phyloP scores from a whole-genome alignment of 2,329 filamentous ascomycete species.

The Truncatella angustata region DNA sequence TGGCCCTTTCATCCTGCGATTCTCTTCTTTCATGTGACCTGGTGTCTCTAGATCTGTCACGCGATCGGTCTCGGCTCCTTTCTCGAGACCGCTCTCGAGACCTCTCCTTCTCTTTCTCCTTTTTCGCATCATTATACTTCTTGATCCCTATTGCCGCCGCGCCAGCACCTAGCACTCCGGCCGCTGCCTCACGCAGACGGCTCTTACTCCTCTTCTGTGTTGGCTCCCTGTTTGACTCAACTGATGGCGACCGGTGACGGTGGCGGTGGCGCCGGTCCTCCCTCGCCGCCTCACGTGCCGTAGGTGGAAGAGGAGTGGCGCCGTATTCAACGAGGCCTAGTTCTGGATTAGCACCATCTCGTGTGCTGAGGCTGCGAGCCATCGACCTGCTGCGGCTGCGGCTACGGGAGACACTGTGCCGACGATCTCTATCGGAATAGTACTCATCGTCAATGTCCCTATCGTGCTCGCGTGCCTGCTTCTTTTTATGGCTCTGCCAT shows the following conservation, averaged over 20 bases:
- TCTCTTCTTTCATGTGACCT: constrained; percentile 32
- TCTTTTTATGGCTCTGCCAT: constrained; percentile 60
- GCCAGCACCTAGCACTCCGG: constrained; percentile 52
- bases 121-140: constrained; percentile 51
- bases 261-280: constrained; percentile 41
- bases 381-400: constrained; percentile 38
- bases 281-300: constrained; percentile 47
- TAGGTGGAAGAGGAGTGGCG: constrained; percentile 51
- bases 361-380: constrained; percentile 33
- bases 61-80: constrained; percentile 22
- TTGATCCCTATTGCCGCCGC: constrained; percentile 64
- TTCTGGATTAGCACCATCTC: constrained; percentile 60
- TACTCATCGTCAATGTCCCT: constrained; percentile 32
- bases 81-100: constrained; percentile 27
- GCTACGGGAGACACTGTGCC: constrained; percentile 19
- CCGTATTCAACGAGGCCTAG: constrained; percentile 69
- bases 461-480: constrained; percentile 43
- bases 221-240: constrained; percentile 31
- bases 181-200: constrained; percentile 52
- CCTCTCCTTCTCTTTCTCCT: too few species aligned
- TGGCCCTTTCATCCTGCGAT: constrained; percentile 20
- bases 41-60: constrained; percentile 27
- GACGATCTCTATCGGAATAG: constrained; percentile 18
- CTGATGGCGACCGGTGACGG: constrained; percentile 29
- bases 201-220: constrained; percentile 53